These are phyloP conservation scores for Leptographium galeiforme DNA, from an alignment of 2,329 filamentous ascomycete species.

Conservation along the genomic window DNA sequence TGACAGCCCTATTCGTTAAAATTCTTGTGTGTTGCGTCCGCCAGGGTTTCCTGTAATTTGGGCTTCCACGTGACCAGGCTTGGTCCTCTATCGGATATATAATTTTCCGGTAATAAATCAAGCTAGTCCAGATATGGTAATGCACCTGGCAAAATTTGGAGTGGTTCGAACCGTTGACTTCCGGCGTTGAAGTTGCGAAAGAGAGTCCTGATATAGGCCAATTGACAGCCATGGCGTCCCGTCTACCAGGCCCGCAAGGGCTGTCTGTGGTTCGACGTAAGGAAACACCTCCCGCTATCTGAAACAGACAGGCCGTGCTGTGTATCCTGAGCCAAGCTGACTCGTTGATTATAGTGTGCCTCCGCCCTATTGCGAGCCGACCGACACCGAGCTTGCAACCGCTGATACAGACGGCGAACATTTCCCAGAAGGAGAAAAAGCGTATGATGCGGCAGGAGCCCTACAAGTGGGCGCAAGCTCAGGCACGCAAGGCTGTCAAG, in stretches of 20 bases:
- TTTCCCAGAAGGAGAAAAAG: slow-evolving; percentile 50
- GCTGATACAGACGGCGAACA: slow-evolving; percentile 49
- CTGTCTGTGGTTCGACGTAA: slow-evolving; percentile 47
- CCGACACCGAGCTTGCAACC: slow-evolving; percentile 37
- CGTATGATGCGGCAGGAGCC: slow-evolving; percentile 61
- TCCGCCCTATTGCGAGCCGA: slow-evolving; percentile 38
- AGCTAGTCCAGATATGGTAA: slow-evolving; percentile 1
- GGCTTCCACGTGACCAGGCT: slow-evolving; percentile 4
- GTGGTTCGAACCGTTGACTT: slow-evolving; percentile 1
- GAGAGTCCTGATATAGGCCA: not conserved
- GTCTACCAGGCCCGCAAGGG: slow-evolving; percentile 47
- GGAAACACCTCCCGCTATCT: slow-evolving; percentile 15
- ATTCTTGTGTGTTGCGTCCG: slow-evolving; percentile 7
- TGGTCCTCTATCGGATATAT: not conserved
- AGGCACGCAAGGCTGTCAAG: slow-evolving; percentile 75
- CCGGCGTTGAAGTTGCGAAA: not conserved
- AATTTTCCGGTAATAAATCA: not conserved
- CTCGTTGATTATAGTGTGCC: slow-evolving; percentile 34
- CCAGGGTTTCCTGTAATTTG: slow-evolving; percentile 2
- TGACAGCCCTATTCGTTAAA: slow-evolving; percentile 7
- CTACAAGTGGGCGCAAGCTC: slow-evolving; percentile 67
- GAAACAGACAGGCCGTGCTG: slow-evolving; percentile 11
- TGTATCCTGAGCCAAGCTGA: slow-evolving; percentile 2
- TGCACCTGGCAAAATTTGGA: slow-evolving; percentile 7
- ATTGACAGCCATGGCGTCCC: slow-evolving; percentile 48